phyloP scores from a whole-genome alignment of 768 basidiomycete genomes.

The Mycena belliarum region DNA sequence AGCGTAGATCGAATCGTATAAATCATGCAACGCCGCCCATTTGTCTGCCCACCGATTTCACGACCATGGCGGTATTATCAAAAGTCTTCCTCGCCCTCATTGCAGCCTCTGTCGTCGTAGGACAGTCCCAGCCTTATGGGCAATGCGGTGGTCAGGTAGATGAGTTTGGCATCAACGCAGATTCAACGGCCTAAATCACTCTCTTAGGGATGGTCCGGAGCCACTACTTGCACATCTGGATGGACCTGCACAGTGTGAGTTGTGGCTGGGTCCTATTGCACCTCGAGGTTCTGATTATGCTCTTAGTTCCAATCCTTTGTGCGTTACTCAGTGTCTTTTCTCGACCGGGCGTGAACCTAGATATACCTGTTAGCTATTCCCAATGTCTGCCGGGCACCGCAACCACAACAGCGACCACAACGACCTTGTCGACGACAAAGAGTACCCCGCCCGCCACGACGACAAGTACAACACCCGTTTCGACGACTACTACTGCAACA shows the following conservation, averaged over 20 bases:
- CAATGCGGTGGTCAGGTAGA: constrained; percentile 21
- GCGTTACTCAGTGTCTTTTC: constrained; percentile 8
- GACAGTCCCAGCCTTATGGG: constrained; percentile 18
- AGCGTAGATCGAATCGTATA: constrained; percentile 16
- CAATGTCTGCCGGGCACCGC: constrained; percentile 21
- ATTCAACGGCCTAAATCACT: constrained; percentile 7
- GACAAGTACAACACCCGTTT: constrained; percentile 15
- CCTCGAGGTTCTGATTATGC: constrained; percentile 6
- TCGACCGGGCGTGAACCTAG: not conserved
- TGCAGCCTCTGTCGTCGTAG: constrained; percentile 19
- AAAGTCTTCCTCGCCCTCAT: constrained; percentile 24
- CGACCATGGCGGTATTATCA: constrained; percentile 22
- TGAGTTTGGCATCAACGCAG: constrained; percentile 8
- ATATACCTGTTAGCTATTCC: constrained; percentile 20
- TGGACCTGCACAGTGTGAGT: constrained; percentile 23
- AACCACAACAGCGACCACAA: constrained; percentile 16
- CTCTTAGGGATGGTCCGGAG: constrained; percentile 19
- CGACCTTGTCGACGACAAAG: constrained; percentile 10
- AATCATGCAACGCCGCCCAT: constrained; percentile 12
- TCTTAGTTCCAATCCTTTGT: constrained; percentile 19
- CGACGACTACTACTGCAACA: constrained; percentile 18
- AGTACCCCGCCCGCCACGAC: constrained; percentile 14
- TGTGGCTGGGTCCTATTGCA: constrained; percentile 9
- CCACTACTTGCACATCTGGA: constrained; percentile 23
- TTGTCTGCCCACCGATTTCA: constrained; percentile 13